Conservation (phyloP, 179 eudicot species). For the Silene noctiflora region DNA sequence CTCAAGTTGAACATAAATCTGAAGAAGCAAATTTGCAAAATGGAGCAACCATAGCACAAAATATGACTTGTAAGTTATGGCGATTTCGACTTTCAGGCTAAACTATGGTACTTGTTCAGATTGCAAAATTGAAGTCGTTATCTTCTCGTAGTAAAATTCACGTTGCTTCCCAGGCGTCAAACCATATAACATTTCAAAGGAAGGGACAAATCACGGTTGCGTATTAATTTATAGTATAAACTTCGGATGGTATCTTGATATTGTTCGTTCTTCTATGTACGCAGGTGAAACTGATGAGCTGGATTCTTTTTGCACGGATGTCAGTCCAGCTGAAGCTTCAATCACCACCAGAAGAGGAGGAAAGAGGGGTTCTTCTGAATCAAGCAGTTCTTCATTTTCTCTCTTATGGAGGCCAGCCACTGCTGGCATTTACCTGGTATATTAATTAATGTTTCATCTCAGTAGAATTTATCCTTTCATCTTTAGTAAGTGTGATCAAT, state of each 20-base stretch:
- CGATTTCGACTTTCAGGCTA: too few species aligned
- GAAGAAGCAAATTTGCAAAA: slow-evolving; percentile 14
- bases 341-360: neutral
- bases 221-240: too few species aligned
- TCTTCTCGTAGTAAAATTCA: too few species aligned
- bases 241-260: too few species aligned
- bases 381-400: slow-evolving; percentile 21
- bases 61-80: slow-evolving; percentile 22
- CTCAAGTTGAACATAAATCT: slow-evolving; percentile 14
- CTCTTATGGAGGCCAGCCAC: slow-evolving; percentile 18
- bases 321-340: slow-evolving; percentile 13
- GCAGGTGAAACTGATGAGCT: slow-evolving; percentile 26
- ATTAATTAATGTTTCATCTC: neutral
- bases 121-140: too few species aligned
- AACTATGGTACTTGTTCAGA: too few species aligned
- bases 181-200: too few species aligned
- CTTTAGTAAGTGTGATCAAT: neutral
- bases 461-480: neutral
- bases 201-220: too few species aligned
- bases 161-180: too few species aligned
- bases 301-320: neutral
- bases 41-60: neutral
- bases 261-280: neutral
- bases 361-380: neutral
- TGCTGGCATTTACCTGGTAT: slow-evolving; percentile 27